A percentile compares a stretch with the other conserved stretches of the same genome.
Conservation (phyloP, 2,329 filamentous ascomycete genomes). For the Endocalyx cinctus region DNA sequence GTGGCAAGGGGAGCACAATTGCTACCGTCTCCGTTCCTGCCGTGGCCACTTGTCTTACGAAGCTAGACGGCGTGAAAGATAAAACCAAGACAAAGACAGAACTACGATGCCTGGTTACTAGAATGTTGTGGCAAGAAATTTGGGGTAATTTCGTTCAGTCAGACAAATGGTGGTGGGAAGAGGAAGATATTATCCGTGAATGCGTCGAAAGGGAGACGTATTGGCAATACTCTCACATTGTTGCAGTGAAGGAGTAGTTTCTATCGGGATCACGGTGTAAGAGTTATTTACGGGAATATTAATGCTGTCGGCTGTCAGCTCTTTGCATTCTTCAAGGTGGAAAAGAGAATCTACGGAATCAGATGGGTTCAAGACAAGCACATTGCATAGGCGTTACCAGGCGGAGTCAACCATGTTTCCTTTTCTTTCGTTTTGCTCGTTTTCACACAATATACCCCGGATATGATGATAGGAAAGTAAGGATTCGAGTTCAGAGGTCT, state of each 20-base stretch:
- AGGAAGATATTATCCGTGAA: conserved; percentile 48
- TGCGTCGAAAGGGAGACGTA: conserved; percentile 49
- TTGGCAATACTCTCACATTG: conserved; percentile 56
- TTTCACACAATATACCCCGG: too few species aligned
- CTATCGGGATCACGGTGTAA: too few species aligned
- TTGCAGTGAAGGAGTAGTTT: conserved; percentile 53
- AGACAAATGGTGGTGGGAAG: conserved; percentile 59
- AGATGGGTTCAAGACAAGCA: too few species aligned
- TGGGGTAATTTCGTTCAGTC: conserved; percentile 52
- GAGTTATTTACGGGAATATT: too few species aligned
- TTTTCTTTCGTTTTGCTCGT: too few species aligned
- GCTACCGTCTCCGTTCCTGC: conserved; percentile 48
- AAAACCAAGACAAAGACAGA: conserved; percentile 37
- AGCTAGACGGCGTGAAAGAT: conserved; percentile 14
- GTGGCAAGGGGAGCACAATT: conserved; percentile 41
- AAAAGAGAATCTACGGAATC: too few species aligned
- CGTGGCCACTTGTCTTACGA: conserved; percentile 22
- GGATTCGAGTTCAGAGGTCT: too few species aligned
- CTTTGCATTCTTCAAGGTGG: too few species aligned
- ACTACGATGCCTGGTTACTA: conserved; percentile 47
- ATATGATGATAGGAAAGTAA: too few species aligned
- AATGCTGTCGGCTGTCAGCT: too few species aligned
- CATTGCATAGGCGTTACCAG: too few species aligned
- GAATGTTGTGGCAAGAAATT: conserved; percentile 57
- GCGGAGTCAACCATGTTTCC: too few species aligned